Evolutionary conservation across 192 early-diverging fungal genomes (phyloP).

Genomic region (Coemansia sp.): DNA sequence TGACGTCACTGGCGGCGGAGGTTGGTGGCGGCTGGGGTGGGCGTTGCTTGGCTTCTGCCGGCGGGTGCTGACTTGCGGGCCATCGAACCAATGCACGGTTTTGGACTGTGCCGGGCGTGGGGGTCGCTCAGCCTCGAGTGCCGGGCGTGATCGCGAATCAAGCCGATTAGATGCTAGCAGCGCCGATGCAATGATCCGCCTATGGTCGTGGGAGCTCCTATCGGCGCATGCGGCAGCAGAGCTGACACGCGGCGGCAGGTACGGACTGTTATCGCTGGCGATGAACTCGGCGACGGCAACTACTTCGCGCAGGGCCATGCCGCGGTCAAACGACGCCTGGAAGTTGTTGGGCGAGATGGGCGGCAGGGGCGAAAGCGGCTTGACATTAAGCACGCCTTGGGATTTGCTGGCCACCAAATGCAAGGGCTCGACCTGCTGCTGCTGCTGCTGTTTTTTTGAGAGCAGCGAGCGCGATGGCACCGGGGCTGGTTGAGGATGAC

Average conservation of each 20-base stretch:
- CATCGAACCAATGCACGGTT: background rate
- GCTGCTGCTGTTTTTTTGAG: background rate
- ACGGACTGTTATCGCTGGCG: background rate
- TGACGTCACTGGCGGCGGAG: background rate
- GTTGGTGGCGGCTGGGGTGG: background rate
- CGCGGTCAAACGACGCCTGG: conserved; percentile 50
- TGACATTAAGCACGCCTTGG: conserved; percentile 7
- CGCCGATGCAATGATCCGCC: conserved; percentile 15
- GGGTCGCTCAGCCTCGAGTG: background rate
- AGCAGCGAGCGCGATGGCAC: conserved; percentile 16
- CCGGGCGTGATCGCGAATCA: conserved; percentile 6
- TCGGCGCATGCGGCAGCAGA: conserved; percentile 8
- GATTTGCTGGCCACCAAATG: background rate
- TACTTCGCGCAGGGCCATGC: conserved; percentile 34
- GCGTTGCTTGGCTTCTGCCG: background rate
- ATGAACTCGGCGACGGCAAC: conserved; percentile 29
- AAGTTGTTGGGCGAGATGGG: conserved; percentile 49
- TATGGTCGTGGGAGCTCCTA: background rate
- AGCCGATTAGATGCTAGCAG: background rate
- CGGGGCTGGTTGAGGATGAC: background rate
- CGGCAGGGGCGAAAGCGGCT: conserved; percentile 41
- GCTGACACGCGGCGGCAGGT: conserved; percentile 20
- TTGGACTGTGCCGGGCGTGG: background rate
- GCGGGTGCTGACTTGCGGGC: background rate
- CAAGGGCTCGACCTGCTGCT: background rate